phyloP scores from a whole-genome alignment of 2,329 filamentous ascomycete genomes.

The Ophiostoma angusticollis region DNA sequence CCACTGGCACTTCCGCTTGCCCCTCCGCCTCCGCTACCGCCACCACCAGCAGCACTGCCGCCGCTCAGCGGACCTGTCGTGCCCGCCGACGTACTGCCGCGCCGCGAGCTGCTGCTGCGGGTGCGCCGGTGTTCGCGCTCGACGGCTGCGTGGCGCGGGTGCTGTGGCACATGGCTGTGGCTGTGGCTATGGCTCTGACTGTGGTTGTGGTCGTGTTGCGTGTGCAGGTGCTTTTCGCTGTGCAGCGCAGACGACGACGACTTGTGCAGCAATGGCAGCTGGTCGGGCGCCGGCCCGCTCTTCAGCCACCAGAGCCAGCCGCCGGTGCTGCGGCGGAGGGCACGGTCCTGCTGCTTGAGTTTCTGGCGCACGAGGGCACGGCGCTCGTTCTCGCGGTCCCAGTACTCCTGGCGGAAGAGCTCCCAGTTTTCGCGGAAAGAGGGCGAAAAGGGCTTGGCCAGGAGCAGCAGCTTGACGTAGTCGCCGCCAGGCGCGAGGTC shows the following conservation, averaged over 20 bases:
- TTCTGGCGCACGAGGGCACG: slow-evolving; percentile 59
- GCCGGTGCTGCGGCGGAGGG: slow-evolving; percentile 53
- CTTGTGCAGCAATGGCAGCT: no score
- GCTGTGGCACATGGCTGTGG: slow-evolving; percentile 26
- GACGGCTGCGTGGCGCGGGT: slow-evolving; percentile 29
- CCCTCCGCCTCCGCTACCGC: slow-evolving; percentile 28
- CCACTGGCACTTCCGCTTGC: slow-evolving; percentile 30
- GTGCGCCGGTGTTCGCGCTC: slow-evolving; percentile 35
- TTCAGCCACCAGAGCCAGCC: slow-evolving; percentile 80
- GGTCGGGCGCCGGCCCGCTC: no score
- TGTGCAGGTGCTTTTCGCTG: slow-evolving; percentile 9
- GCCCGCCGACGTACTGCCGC: slow-evolving; percentile 31
- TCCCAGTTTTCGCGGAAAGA: slow-evolving; percentile 97
- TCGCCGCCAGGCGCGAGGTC: slow-evolving; percentile 84
- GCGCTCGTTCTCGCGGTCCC: slow-evolving; percentile 91
- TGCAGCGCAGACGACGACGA: no score
- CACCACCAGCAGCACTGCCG: slow-evolving; percentile 27
- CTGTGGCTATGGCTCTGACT: neutral
- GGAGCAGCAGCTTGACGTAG: slow-evolving; percentile 76
- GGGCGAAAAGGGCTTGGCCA: slow-evolving; percentile 89
- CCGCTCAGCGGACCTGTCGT: slow-evolving; percentile 38
- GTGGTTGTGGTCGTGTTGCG: slow-evolving; percentile 8
- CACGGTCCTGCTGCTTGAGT: slow-evolving; percentile 54
- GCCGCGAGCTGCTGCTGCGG: slow-evolving; percentile 39
- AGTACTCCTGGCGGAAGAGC: slow-evolving; percentile 84